Conservation (phyloP, 1,139 yeast species). For the Sugiyamaella novakii region DNA sequence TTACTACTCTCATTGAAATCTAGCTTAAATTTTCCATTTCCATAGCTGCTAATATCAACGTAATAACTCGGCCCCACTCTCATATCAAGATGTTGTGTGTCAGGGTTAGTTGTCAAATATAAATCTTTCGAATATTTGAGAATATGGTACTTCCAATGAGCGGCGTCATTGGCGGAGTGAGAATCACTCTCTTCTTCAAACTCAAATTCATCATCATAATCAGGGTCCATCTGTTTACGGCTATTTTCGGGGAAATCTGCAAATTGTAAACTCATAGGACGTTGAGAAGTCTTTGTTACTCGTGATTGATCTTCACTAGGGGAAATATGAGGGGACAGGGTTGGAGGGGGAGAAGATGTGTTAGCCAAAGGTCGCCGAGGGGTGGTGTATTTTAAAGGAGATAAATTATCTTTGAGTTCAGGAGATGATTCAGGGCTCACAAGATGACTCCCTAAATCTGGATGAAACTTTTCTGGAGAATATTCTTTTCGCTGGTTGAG, state of each 20-base stretch:
- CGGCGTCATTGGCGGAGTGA: background rate
- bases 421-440: no score
- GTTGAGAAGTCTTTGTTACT: background rate
- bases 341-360: no score
- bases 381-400: no score
- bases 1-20: slow-evolving; percentile 11
- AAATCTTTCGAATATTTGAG: slow-evolving; percentile 37
- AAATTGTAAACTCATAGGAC: slow-evolving; percentile 13
- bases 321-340: no score
- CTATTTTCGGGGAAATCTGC: slow-evolving; percentile 1
- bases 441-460: no score
- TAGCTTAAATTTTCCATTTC: slow-evolving; percentile 16
- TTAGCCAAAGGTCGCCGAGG: no score
- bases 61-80: slow-evolving; percentile 38
- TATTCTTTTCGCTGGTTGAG: no score
- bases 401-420: no score
- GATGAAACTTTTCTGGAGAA: no score
- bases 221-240: background rate
- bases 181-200: slow-evolving; percentile 10
- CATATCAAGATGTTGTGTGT: slow-evolving; percentile 32
- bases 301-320: no score
- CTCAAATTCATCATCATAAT: slow-evolving; percentile 7
- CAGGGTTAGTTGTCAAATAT: slow-evolving; percentile 39
- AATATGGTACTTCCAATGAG: slow-evolving; percentile 36
- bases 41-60: slow-evolving; percentile 26